Base-by-base conservation (phyloP, 495 filamentous ascomycete species). In the Aspergillus egyptiacus region DNA sequence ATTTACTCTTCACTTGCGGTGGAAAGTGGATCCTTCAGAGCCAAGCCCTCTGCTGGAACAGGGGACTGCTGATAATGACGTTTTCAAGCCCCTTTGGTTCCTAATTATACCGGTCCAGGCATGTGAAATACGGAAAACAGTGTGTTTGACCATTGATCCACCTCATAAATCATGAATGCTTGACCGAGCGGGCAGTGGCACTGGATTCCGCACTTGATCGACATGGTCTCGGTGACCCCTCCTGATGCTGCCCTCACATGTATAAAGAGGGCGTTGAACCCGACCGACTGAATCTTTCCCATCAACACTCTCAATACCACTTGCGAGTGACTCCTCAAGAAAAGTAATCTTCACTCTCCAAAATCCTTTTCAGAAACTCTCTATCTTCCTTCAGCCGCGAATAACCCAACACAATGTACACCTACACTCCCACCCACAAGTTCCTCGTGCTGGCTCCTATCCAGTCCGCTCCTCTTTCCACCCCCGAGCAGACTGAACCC, bases 371-470 rank as follows among this genome's bases (percentile, higher is more conserved):
- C n/a, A n/a, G n/a, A n/a, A n/a, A n/a, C n/a, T n/a, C n/a, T n/a
- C n/a, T n/a, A n/a, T n/a, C n/a, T n/a, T n/a, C 28, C 9, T 36
- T 38, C 48, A 53, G 27, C 34, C 45, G 46, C 44, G 46, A 45
- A 23, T 42, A 36, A 51, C 36, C 35, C 14, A 43, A 42, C 56
- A 68, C 54, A 55, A 72, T 72, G 68, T 66, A 66, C 58, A 57
- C 65, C 56, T 39, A 60, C 50, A 66, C 66, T 48, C 53, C 67
- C 50, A 57, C 61, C 52, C 38, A 52, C 54, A 61, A 62, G 42
- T 71, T 71, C 57, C 60, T 72, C 54, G 60, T 72, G 40, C 46
- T 72, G 50, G 64, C 67, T 39, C 69, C 69, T 28, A 66, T 57
- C 31, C 61, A 70, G 47, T 67, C 56, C 31, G 64, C 61, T 31